Evolutionary conservation across 73 alveolate genomes (phyloP).

Genomic region (Uronychia setigera): DNA sequence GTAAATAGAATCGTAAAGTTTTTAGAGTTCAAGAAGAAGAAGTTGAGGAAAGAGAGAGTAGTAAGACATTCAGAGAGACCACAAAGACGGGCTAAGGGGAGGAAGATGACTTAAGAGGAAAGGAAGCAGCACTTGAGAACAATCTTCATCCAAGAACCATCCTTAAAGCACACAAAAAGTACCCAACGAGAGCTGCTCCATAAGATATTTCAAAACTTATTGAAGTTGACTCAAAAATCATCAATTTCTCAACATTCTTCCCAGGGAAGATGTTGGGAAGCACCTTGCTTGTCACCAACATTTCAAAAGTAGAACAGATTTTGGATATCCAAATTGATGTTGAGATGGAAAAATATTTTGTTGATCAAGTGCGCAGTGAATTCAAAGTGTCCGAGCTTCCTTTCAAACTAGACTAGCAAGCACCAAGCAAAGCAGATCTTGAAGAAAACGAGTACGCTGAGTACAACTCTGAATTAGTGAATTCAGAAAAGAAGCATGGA

Average conservation of each 20-base stretch:
- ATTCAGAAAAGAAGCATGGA: slow-evolving; percentile 54
- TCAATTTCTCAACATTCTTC: slow-evolving; percentile 35
- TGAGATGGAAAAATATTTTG: slow-evolving; percentile 11
- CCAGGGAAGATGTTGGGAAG: slow-evolving; percentile 60
- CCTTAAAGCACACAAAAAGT: background rate
- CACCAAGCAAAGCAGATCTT: background rate
- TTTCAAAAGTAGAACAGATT: slow-evolving; percentile 44
- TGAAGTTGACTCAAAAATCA: slow-evolving; percentile 39
- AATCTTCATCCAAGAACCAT: background rate
- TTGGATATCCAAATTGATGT: slow-evolving; percentile 53
- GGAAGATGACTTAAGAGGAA: too few relatives aligned
- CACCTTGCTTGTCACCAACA: slow-evolving; percentile 50
- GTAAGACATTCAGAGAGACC: too few relatives aligned
- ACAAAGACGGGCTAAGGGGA: too few relatives aligned
- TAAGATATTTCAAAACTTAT: slow-evolving; percentile 28
- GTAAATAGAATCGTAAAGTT: background rate
- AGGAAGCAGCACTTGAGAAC: background rate
- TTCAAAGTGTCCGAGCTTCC: slow-evolving; percentile 36
- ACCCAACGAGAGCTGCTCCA: background rate
- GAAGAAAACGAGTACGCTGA: slow-evolving; percentile 5
- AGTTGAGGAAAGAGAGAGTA: too few relatives aligned
- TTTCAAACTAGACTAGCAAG: background rate
- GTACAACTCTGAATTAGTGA: slow-evolving; percentile 9
- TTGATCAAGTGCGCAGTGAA: background rate
- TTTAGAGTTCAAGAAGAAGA: background rate